phyloP scores from a whole-genome alignment of 306 rosid species.

The Vigna radiata region DNA sequence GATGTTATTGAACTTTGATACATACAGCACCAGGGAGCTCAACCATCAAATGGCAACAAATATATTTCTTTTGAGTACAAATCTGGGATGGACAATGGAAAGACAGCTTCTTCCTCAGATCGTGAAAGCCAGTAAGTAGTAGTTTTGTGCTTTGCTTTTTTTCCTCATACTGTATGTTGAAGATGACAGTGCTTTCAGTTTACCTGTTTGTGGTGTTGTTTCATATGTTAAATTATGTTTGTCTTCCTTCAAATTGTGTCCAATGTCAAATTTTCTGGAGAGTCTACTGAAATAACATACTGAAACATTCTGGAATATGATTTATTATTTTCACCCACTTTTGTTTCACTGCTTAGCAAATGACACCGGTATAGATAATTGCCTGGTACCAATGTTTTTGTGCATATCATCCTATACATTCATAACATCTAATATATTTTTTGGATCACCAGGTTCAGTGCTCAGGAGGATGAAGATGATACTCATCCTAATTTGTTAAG shows the following conservation, averaged over 20 bases:
- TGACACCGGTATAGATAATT: slow-evolving; percentile 24
- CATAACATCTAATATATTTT: slow-evolving; percentile 19
- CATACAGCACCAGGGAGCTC: slow-evolving; percentile 97
- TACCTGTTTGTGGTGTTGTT: slow-evolving; percentile 11
- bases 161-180: slow-evolving; percentile 29
- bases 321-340: slow-evolving; percentile 33
- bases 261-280: slow-evolving; percentile 32
- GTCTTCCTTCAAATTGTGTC: slow-evolving; percentile 37
- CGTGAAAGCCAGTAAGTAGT: slow-evolving; percentile 98
- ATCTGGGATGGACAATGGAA: slow-evolving; percentile 98
- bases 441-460: slow-evolving; percentile 72
- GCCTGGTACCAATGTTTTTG: slow-evolving; percentile 14
- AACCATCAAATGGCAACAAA: slow-evolving; percentile 84
- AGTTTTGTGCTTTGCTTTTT: slow-evolving; percentile 32
- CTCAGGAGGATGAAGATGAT: slow-evolving; percentile 98
- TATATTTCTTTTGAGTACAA: slow-evolving; percentile 95
- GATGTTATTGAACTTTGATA: slow-evolving; percentile 38
- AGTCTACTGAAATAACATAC: slow-evolving; percentile 39
- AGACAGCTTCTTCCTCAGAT: slow-evolving; percentile 95
- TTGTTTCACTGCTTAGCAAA: slow-evolving; percentile 26
- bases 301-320: slow-evolving; percentile 15
- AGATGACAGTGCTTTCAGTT: slow-evolving; percentile 13
- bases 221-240: slow-evolving; percentile 29
- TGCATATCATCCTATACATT: slow-evolving; percentile 29
- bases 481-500: slow-evolving; percentile 70